These are phyloP conservation scores for Phaeoacremonium minimum DNA, from an alignment of 2,329 filamentous ascomycete species.

Conservation along the genomic window DNA sequence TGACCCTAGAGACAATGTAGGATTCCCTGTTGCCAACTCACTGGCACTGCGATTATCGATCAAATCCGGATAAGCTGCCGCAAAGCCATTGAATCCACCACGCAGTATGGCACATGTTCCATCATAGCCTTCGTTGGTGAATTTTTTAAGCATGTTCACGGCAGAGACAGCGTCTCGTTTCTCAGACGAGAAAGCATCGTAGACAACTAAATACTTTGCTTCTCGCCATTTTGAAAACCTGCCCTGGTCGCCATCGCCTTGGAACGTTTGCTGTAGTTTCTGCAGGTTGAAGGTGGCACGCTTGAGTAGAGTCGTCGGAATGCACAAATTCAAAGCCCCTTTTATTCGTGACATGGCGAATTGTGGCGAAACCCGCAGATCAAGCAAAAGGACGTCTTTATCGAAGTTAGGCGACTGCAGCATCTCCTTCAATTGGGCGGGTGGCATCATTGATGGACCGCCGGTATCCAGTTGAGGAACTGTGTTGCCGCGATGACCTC, in stretches of 20 bases:
- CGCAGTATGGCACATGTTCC: constrained; percentile 72
- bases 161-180: constrained; percentile 77
- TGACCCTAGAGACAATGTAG: constrained; percentile 46
- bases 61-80: constrained; percentile 58
- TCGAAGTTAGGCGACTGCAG: constrained; percentile 34
- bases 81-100: constrained; percentile 77
- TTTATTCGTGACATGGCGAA: constrained; percentile 70
- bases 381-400: constrained; percentile 63
- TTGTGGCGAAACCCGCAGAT: constrained; percentile 82
- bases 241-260: constrained; percentile 61
- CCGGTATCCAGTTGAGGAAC: constrained; percentile 46
- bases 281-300: constrained; percentile 84
- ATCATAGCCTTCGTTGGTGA: constrained; percentile 75
- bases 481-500: constrained; percentile 39
- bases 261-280: constrained; percentile 84
- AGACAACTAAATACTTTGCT: constrained; percentile 76
- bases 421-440: constrained; percentile 50
- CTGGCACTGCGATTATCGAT: constrained; percentile 55
- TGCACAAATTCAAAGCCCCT: constrained; percentile 87
- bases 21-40: constrained; percentile 31
- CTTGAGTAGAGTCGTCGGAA: constrained; percentile 90
- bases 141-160: constrained; percentile 90
- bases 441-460: constrained; percentile 47
- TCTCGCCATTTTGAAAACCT: constrained; percentile 75
- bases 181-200: constrained; percentile 73